phyloP scores from a whole-genome alignment of 768 basidiomycete species.

The Russula foetens region DNA sequence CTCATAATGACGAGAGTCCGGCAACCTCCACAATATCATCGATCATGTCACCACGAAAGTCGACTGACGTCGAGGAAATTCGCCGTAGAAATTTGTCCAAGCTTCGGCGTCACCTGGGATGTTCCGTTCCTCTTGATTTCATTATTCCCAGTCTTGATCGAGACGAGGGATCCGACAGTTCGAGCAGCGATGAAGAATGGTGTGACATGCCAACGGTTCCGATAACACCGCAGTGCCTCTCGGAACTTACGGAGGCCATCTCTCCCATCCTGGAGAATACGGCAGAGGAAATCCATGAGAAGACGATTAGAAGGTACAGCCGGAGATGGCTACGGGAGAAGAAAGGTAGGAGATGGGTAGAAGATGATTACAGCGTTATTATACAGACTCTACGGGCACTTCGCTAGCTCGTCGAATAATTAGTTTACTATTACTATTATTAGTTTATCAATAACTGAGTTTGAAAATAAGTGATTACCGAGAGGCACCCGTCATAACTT shows the following conservation, averaged over 20 bases:
- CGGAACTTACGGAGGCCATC: background rate
- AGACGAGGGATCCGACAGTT: background rate
- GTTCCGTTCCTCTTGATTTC: constrained; percentile 25
- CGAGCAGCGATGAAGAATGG: background rate
- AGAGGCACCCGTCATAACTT: background rate
- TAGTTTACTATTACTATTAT: background rate
- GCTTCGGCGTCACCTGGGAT: constrained; percentile 30
- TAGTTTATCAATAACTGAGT: background rate
- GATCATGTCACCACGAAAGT: background rate
- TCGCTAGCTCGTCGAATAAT: background rate
- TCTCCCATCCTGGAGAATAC: background rate
- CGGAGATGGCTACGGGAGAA: constrained; percentile 36
- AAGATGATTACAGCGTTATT: constrained; percentile 30
- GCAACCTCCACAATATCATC: background rate
- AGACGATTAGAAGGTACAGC: constrained; percentile 22
- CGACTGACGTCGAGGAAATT: constrained; percentile 1
- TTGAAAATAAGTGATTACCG: background rate
- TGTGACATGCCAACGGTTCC: background rate
- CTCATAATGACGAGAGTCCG: background rate
- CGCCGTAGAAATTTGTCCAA: constrained; percentile 20
- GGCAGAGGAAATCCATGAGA: background rate
- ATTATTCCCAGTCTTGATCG: constrained; percentile 18
- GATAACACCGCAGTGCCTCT: background rate
- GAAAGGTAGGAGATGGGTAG: constrained; percentile 31
- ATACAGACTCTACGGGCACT: constrained; percentile 28